phyloP scores from a whole-genome alignment of 805 yeast species.

The Scheffersomyces coipomensis region DNA sequence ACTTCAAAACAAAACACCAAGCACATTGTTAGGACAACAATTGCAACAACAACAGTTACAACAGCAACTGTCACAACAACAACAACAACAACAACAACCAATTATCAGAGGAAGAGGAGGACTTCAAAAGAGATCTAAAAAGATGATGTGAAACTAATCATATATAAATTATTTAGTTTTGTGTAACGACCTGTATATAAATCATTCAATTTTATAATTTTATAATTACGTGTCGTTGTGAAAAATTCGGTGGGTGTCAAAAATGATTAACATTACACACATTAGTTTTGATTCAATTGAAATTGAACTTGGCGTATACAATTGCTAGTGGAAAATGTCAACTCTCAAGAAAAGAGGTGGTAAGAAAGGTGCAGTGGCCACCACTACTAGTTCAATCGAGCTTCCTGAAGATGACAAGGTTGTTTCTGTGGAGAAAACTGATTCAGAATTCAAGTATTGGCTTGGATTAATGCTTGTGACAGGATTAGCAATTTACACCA shows the following conservation, averaged over 20 bases:
- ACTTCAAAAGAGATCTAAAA: slow-evolving; percentile 40
- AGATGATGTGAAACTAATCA: slow-evolving; percentile 24
- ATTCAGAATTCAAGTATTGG: slow-evolving; percentile 29
- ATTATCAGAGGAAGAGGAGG: slow-evolving; percentile 45
- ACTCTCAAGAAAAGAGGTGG: slow-evolving; percentile 19
- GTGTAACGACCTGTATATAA: not conserved
- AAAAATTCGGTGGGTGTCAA: no score
- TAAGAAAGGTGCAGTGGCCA: slow-evolving; percentile 14
- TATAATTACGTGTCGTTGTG: not conserved
- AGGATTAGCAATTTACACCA: slow-evolving; percentile 42
- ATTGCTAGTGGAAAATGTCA: no score
- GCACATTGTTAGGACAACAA: no score
- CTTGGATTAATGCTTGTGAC: slow-evolving; percentile 40
- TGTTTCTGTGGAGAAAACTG: slow-evolving; percentile 11
- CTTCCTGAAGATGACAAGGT: slow-evolving; percentile 3
- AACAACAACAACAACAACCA: slow-evolving; percentile 19
- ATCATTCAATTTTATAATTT: not conserved
- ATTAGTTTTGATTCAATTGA: no score
- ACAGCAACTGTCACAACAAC: not conserved
- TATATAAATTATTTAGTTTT: no score
- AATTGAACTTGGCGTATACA: no score
- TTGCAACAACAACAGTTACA: not conserved
- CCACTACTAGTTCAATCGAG: slow-evolving; percentile 1
- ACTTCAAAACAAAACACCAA: no score
- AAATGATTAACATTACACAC: no score